Evolutionary conservation across 1,139 yeast species (phyloP).

Genomic region (Taphrina communis): DNA sequence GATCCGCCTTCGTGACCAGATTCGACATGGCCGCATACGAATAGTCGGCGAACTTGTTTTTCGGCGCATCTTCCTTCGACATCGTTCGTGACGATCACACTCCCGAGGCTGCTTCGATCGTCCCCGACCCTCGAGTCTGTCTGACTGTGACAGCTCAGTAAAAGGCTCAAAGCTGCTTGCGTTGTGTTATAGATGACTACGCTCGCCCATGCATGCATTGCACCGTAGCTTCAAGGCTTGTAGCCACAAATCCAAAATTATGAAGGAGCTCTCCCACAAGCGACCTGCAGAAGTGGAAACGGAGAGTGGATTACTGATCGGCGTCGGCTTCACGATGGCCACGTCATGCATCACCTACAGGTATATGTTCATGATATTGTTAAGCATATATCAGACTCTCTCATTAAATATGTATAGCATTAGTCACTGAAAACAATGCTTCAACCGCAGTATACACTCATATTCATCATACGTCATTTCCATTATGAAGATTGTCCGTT

Average conservation of each 20-base stretch:
- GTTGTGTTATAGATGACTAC: too few relatives aligned
- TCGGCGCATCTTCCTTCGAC: slow-evolving; percentile 32
- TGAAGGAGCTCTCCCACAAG: background rate
- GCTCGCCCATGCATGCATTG: too few relatives aligned
- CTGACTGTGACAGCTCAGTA: background rate
- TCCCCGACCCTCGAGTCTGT: background rate
- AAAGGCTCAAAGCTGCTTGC: too few relatives aligned
- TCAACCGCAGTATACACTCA: too few relatives aligned
- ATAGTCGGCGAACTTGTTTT: slow-evolving; percentile 34
- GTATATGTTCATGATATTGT: too few relatives aligned
- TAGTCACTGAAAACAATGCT: too few relatives aligned
- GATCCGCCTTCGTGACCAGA: slow-evolving; percentile 69
- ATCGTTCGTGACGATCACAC: background rate
- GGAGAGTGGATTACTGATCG: background rate
- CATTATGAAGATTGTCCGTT: slow-evolving; percentile 2
- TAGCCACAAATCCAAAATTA: slow-evolving; percentile 20
- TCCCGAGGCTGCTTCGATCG: too few relatives aligned
- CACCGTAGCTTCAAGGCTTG: background rate
- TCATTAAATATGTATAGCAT: too few relatives aligned
- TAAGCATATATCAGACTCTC: too few relatives aligned
- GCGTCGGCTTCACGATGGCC: too few relatives aligned
- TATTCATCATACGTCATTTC: background rate
- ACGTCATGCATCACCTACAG: too few relatives aligned
- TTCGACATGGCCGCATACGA: slow-evolving; percentile 66
- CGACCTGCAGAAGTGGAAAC: background rate